These are phyloP conservation scores for Silene uniflora DNA, from an alignment of 148 eudicot genomes.

Conservation along the genomic window DNA sequence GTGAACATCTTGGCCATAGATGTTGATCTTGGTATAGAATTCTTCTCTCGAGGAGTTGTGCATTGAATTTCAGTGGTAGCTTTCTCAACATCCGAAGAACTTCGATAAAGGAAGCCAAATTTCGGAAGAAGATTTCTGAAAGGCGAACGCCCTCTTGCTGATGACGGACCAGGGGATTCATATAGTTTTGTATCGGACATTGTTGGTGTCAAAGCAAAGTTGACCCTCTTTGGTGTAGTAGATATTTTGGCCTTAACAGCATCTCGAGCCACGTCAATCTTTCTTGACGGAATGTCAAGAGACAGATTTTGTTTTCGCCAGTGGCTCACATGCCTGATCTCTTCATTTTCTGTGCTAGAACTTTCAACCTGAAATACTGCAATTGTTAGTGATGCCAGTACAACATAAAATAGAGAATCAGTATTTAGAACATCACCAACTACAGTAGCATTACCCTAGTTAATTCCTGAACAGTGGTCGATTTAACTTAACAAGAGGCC, in stretches of 20 bases:
- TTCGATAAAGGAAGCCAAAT: conserved; percentile 46
- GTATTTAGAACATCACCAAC: background rate
- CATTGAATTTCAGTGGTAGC: conserved; percentile 30
- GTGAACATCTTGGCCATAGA: conserved; percentile 70
- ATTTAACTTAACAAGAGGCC: background rate
- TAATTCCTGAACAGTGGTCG: too few species aligned
- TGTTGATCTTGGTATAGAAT: conserved; percentile 52
- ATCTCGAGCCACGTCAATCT: conserved; percentile 42
- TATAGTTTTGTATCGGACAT: conserved; percentile 41
- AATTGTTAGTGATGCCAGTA: background rate
- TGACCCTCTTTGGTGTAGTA: conserved; percentile 73
- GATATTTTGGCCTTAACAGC: conserved; percentile 58
- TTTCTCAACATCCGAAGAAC: conserved; percentile 43
- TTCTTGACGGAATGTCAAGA: conserved; percentile 68
- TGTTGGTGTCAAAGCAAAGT: conserved; percentile 53
- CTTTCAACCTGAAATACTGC: conserved; percentile 30
- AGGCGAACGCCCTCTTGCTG: conserved; percentile 49
- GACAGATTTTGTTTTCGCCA: conserved; percentile 61
- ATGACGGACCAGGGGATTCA: conserved; percentile 52
- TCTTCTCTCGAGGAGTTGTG: conserved; percentile 48
- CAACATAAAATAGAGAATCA: background rate
- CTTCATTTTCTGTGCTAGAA: conserved; percentile 30
- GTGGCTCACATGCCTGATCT: conserved; percentile 34
- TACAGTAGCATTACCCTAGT: background rate
- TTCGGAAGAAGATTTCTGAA: conserved; percentile 54